A percentile compares a stretch with the other conserved stretches of the same genome.
Conservation (phyloP, 768 basidiomycete genomes). For the Leucocoprinus leucothites region DNA sequence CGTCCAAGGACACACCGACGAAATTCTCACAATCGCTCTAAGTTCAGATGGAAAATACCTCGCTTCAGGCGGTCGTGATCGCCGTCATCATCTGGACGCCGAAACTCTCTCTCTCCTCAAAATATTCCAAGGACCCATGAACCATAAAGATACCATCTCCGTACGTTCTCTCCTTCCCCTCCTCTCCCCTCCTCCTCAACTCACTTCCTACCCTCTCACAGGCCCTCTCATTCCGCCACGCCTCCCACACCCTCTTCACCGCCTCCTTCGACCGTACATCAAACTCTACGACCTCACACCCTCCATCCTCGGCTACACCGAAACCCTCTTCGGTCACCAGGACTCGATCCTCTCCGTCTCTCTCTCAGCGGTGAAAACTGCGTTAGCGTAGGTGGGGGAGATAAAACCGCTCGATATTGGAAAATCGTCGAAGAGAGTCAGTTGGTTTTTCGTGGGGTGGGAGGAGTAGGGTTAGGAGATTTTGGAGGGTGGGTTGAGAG, state of each 20-base stretch:
- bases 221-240: slow-evolving; percentile 76
- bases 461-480: slow-evolving; percentile 76
- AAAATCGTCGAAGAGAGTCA: slow-evolving; percentile 95
- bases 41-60: slow-evolving; percentile 84
- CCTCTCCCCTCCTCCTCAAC: no score
- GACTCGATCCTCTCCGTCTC: slow-evolving; percentile 79
- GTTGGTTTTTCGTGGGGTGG: slow-evolving; percentile 97
- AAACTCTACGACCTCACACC: slow-evolving; percentile 78
- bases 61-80: no score
- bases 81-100: no score
- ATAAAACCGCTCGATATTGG: slow-evolving; percentile 93
- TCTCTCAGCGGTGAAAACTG: no score
- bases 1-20: slow-evolving; percentile 86
- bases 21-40: slow-evolving; percentile 79
- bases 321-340: slow-evolving; percentile 97
- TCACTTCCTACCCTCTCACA: no score
- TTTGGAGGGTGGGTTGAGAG: slow-evolving; percentile 70
- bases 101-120: no score
- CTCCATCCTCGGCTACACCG: slow-evolving; percentile 86
- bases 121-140: no score
- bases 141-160: no score
- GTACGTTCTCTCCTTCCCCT: no score
- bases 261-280: slow-evolving; percentile 84
- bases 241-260: slow-evolving; percentile 70
- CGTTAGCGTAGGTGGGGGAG: no score